These are phyloP conservation scores for Casuarina equisetifolia DNA, from an alignment of 306 rosid genomes.

Conservation along the genomic window DNA sequence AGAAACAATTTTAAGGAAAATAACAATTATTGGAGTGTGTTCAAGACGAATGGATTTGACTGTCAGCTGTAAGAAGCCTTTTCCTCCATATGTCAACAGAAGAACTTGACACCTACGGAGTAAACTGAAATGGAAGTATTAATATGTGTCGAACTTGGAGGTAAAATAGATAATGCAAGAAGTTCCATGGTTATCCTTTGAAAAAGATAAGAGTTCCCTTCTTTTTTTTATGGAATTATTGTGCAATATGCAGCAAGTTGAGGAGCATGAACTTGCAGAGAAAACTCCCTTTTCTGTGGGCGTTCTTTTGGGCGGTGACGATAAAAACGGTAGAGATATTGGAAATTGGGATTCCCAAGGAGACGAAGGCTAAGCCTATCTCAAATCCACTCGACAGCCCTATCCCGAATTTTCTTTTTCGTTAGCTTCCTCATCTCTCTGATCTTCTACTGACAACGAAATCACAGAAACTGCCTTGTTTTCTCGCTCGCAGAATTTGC, in stretches of 20 bases:
- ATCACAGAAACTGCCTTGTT: too few relatives aligned
- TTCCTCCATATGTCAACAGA: neutral
- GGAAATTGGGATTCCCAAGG: slow-evolving; percentile 29
- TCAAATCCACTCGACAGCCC: slow-evolving; percentile 14
- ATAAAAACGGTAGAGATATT: neutral
- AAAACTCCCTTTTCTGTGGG: neutral
- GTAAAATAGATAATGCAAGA: neutral
- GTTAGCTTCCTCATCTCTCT: neutral
- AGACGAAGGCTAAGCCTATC: slow-evolving; percentile 30
- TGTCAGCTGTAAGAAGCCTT: too few relatives aligned
- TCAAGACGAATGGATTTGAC: too few relatives aligned
- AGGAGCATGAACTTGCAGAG: neutral
- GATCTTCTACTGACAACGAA: too few relatives aligned
- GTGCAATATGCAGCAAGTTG: neutral
- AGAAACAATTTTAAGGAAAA: too few relatives aligned
- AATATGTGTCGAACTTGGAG: slow-evolving; percentile 12
- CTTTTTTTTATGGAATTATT: neutral
- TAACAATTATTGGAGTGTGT: too few relatives aligned
- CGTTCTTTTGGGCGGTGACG: slow-evolving; percentile 9
- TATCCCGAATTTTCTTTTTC: neutral
- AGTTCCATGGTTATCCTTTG: neutral
- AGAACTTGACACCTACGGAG: neutral
- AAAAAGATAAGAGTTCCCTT: neutral
- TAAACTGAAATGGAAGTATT: neutral
- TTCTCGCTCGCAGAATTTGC: too few relatives aligned